phyloP scores from a whole-genome alignment of 1,284 basidiomycete species.

The Uromyces viciae-fabae region DNA sequence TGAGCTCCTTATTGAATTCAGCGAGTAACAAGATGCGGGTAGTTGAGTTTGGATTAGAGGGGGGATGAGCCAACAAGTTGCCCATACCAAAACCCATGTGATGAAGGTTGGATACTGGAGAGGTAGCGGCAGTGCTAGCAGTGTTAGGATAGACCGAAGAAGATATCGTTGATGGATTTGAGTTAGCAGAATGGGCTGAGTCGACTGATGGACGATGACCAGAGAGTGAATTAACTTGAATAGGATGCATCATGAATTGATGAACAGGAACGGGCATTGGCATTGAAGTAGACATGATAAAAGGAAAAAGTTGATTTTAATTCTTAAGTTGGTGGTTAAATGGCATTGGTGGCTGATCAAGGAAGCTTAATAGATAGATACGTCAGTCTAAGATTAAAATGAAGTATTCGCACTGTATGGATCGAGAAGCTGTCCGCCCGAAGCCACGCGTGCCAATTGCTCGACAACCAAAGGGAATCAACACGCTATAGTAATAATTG shows the following conservation, averaged over 20 bases:
- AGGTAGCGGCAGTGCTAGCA: constrained; percentile 39
- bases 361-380: no score
- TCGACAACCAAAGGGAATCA: no score
- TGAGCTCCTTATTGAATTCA: constrained; percentile 88
- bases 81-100: neutral
- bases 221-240: constrained; percentile 17
- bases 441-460: no score
- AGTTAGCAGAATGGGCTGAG: constrained; percentile 1
- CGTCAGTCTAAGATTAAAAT: no score
- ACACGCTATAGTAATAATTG: no score
- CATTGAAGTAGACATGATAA: constrained; percentile 32
- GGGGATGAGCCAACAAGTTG: neutral
- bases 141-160: constrained; percentile 36
- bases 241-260: constrained; percentile 26
- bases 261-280: constrained; percentile 34
- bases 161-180: constrained; percentile 17
- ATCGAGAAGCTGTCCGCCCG: no score
- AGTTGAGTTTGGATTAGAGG: constrained; percentile 71
- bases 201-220: constrained; percentile 11
- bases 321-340: neutral
- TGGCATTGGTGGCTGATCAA: no score
- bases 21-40: constrained; percentile 88
- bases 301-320: neutral
- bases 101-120: constrained; percentile 32
- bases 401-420: no score